Conservation (phyloP, 192 early-diverging fungal species). For the Allomyces macrogynus region DNA sequence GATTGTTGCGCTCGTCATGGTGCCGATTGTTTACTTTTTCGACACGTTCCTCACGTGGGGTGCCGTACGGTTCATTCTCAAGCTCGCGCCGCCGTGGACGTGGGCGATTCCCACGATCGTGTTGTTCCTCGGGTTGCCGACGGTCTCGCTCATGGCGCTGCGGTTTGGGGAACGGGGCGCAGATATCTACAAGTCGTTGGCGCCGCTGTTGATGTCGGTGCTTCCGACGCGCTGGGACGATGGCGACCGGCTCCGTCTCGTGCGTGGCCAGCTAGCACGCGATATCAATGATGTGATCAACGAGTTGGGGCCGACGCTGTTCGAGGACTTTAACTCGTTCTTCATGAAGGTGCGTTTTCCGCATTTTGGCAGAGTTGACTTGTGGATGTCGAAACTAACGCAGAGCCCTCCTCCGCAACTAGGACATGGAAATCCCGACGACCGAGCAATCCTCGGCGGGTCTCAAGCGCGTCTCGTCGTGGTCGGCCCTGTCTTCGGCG, state of each 20-base stretch:
- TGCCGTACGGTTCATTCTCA: constrained; percentile 10
- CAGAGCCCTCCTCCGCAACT: too few relatives aligned
- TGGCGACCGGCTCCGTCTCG: constrained; percentile 35
- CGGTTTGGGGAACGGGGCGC: constrained; percentile 20
- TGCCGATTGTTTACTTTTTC: constrained; percentile 50
- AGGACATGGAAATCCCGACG: neutral
- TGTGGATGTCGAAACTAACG: too few relatives aligned
- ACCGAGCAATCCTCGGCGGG: neutral
- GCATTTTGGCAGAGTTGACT: too few relatives aligned
- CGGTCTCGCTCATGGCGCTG: constrained; percentile 41
- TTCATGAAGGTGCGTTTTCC: neutral
- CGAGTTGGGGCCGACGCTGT: neutral
- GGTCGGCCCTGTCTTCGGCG: neutral
- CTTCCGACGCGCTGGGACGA: neutral
- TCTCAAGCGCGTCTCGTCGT: neutral
- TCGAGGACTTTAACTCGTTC: neutral
- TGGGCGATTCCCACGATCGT: constrained; percentile 17
- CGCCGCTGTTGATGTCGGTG: neutral
- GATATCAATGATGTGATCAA: constrained; percentile 43
- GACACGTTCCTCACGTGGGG: constrained; percentile 44
- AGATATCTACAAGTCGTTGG: neutral
- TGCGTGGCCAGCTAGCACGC: constrained; percentile 48
- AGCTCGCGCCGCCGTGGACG: constrained; percentile 16
- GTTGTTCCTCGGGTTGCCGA: constrained; percentile 22
- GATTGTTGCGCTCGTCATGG: constrained; percentile 49